Evolutionary conservation across 768 basidiomycete species (phyloP), one percentile per base, ranked within the genome.

Genomic region (Leccinum rimulosum): DNA sequence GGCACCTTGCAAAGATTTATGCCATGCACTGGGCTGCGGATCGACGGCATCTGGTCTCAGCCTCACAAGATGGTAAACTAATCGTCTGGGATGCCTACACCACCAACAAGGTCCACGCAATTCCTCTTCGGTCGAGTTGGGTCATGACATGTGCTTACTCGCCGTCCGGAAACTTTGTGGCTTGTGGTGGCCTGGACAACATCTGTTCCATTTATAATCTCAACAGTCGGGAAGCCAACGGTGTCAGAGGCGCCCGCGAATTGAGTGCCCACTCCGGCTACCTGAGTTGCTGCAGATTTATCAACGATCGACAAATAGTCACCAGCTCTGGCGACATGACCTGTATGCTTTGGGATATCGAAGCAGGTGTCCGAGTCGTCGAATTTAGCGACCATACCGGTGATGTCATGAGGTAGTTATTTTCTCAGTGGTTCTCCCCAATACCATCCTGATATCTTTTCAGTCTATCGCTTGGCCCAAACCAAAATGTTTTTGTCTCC

Each of bases 41-140:
- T 80, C 86, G 94, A 70, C 84, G 97, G 68, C 96, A 99, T 80
- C 86, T 99, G 61, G 96, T 99, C 36, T 98, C 97, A 15, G 96
- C 96, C n/a, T 98, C 96, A 3, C 96, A 99, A 74, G 96, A 99
- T 72, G 96, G 96, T 55, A 99, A 99, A 76, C 85, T 99, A 59
- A 98, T 99, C 72, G 96, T 99, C 55, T 99, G 96, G 96, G 96
- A 99, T 75, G 96, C 96, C 53, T 98, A 98, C 77, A 98, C 96
- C n/a, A 97, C 95, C 59, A 99, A 99, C 84, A 99, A 99, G 80
- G 96, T 99, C 60, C 97, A 99, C 71, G 96, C 96, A 66, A 99
- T 99, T 73, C 96, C 96, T 53, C 80, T 99, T 50, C 88, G 96
- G 54, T 97, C 95, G 50, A 94, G 92, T 71, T 99, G 96, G 96